A percentile compares a stretch with the other conserved stretches of the same genome.
Conservation (phyloP, 345 rosid genomes). For the Syzygium oleosum region DNA sequence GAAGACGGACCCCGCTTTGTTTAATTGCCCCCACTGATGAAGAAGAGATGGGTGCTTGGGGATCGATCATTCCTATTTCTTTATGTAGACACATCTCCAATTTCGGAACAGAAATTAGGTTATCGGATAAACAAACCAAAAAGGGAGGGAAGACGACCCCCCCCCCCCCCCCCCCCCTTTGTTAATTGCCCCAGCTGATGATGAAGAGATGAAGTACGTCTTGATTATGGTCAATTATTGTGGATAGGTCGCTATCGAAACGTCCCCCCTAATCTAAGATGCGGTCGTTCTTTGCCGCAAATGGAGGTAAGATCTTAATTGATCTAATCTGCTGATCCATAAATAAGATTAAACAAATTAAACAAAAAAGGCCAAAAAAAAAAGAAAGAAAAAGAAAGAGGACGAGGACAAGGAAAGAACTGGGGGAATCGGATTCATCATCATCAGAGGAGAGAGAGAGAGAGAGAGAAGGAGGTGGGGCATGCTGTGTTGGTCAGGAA, state of each 20-base stretch:
- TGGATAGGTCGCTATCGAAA: background rate
- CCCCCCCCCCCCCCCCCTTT: background rate
- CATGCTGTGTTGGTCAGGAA: background rate
- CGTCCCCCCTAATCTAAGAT: background rate
- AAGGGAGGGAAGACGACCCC: too few species aligned
- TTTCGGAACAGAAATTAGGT: background rate
- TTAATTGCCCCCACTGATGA: too few species aligned
- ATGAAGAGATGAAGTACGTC: background rate
- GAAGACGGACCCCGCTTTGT: too few species aligned
- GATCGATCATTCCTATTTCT: too few species aligned
- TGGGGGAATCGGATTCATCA: background rate
- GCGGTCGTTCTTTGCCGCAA: background rate
- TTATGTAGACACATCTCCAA: background rate
- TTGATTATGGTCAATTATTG: background rate
- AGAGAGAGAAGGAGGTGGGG: background rate
- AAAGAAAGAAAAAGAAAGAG: fast-evolving
- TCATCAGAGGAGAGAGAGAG: background rate
- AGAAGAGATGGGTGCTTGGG: too few species aligned
- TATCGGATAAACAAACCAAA: too few species aligned
- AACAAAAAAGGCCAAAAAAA: background rate
- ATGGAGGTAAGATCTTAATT: background rate
- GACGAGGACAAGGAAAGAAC: background rate
- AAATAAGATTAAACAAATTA: background rate
- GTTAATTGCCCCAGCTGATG: background rate
- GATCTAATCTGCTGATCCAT: background rate